Conservation (phyloP, 805 yeast genomes). For the Ogataea philodendri region DNA sequence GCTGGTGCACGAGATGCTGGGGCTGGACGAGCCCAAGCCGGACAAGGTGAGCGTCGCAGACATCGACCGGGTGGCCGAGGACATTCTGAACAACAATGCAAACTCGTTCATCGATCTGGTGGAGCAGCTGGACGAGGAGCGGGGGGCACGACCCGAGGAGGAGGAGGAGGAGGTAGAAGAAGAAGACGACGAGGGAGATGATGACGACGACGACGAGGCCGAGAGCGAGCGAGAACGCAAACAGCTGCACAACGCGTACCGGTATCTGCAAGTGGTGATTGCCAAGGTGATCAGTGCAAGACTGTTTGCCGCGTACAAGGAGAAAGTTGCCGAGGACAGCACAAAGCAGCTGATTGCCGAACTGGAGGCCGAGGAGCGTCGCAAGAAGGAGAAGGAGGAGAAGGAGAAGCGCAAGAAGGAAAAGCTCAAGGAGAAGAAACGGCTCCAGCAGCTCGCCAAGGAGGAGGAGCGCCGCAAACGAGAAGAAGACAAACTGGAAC, state of each 20-base stretch:
- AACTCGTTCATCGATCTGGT: slow-evolving; percentile 72
- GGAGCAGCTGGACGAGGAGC: slow-evolving; percentile 65
- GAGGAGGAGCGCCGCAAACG: slow-evolving; percentile 59
- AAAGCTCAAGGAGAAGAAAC: slow-evolving; percentile 68
- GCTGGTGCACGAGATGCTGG: slow-evolving; percentile 29
- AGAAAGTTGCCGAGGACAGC: slow-evolving; percentile 74
- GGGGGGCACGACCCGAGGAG: slow-evolving; percentile 33
- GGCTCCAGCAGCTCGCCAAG: slow-evolving; percentile 56
- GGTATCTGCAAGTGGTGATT: slow-evolving; percentile 75
- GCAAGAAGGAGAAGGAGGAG: slow-evolving; percentile 63
- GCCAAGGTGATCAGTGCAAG: slow-evolving; percentile 74
- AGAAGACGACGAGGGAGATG: slow-evolving; percentile 24
- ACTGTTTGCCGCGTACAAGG: slow-evolving; percentile 72
- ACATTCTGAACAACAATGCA: slow-evolving; percentile 75
- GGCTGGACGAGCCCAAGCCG: slow-evolving; percentile 14
- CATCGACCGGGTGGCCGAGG: slow-evolving; percentile 63
- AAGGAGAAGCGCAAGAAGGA: slow-evolving; percentile 65
- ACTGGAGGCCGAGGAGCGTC: slow-evolving; percentile 64
- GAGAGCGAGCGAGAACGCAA: slow-evolving; percentile 42
- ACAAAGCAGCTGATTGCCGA: slow-evolving; percentile 62
- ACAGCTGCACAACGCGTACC: slow-evolving; percentile 74
- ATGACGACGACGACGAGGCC: slow-evolving; percentile 23
- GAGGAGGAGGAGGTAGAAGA: slow-evolving; percentile 18
- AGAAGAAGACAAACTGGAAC: slow-evolving; percentile 53
- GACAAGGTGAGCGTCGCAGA: slow-evolving; percentile 6